Percentiles rank a stretch among this genome's conserved stretches.
Conservation (phyloP, 192 early-diverging fungal species). For the Dissophora globulifera region DNA sequence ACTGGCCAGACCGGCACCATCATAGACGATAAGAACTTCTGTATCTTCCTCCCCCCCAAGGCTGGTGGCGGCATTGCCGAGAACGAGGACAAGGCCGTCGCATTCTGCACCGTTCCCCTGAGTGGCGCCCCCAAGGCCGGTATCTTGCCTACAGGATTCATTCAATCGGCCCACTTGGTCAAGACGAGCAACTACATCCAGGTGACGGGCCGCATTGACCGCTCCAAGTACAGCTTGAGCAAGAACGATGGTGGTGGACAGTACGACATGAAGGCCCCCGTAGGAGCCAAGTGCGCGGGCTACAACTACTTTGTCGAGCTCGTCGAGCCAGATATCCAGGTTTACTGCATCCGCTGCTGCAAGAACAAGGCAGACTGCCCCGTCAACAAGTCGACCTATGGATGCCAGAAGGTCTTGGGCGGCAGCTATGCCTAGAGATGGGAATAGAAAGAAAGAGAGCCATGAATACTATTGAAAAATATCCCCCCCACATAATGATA, state of each 20-base stretch:
- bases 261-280: conserved; percentile 59
- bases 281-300: conserved; percentile 49
- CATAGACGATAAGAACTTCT: conserved; percentile 19
- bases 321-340: conserved; percentile 53
- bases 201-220: conserved; percentile 61
- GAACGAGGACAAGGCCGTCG: conserved; percentile 39
- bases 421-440: conserved; percentile 26
- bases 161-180: conserved; percentile 53
- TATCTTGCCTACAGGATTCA: conserved; percentile 49
- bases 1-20: conserved; percentile 27
- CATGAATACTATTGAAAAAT: neutral
- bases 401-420: conserved; percentile 30
- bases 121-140: conserved; percentile 51
- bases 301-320: conserved; percentile 54
- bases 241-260: conserved; percentile 63
- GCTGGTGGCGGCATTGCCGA: conserved; percentile 17
- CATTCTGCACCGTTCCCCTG: conserved; percentile 37
- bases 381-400: conserved; percentile 13
- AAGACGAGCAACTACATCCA: conserved; percentile 52
- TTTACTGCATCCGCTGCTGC: conserved; percentile 62
- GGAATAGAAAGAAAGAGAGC: neutral
- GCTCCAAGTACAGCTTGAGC: conserved; percentile 41
- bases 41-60: conserved; percentile 43
- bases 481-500: no score
- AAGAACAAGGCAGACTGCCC: conserved; percentile 31